Evolutionary conservation across 2,329 filamentous ascomycete species (phyloP).

Genomic region (Fusarium gaditjirri): DNA sequence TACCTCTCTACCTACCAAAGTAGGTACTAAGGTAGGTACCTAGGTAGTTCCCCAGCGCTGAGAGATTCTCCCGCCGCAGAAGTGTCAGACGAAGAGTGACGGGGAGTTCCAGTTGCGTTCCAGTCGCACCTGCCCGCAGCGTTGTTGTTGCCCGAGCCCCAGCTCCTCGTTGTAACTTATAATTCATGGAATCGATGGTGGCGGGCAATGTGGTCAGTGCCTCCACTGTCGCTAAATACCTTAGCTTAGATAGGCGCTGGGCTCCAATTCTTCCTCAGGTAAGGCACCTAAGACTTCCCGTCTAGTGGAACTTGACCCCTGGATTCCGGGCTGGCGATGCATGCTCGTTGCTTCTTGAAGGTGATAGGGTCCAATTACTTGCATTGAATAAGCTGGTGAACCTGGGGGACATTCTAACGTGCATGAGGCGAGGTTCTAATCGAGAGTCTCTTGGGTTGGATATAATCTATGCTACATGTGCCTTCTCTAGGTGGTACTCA

Average conservation of each 20-base stretch:
- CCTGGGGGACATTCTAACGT: conserved; percentile 9
- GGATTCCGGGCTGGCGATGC: conserved; percentile 15
- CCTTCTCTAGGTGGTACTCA: not conserved
- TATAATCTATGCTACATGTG: not conserved
- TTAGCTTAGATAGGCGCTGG: not conserved
- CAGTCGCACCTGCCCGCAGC: conserved; percentile 6
- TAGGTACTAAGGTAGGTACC: too few relatives aligned
- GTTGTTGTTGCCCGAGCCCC: not conserved
- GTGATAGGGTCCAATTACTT: conserved; percentile 18
- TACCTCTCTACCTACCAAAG: not conserved
- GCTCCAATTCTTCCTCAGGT: conserved; percentile 33
- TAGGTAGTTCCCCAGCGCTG: conserved; percentile 19
- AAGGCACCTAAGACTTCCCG: conserved; percentile 24
- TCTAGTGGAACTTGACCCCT: conserved; percentile 20
- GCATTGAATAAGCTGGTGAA: conserved; percentile 10
- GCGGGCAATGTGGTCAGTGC: conserved; percentile 10
- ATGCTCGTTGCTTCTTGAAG: conserved; percentile 1
- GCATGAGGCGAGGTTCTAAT: conserved; percentile 4
- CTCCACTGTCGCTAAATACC: conserved; percentile 4
- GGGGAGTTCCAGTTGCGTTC: conserved; percentile 29
- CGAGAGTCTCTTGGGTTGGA: not conserved
- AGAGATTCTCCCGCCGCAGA: conserved; percentile 25
- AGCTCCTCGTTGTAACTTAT: not conserved
- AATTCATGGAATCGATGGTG: not conserved
- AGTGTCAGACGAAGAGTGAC: conserved; percentile 29